Evolutionary conservation across 495 filamentous ascomycete genomes (phyloP).

Genomic region (Podospora appendiculata): DNA sequence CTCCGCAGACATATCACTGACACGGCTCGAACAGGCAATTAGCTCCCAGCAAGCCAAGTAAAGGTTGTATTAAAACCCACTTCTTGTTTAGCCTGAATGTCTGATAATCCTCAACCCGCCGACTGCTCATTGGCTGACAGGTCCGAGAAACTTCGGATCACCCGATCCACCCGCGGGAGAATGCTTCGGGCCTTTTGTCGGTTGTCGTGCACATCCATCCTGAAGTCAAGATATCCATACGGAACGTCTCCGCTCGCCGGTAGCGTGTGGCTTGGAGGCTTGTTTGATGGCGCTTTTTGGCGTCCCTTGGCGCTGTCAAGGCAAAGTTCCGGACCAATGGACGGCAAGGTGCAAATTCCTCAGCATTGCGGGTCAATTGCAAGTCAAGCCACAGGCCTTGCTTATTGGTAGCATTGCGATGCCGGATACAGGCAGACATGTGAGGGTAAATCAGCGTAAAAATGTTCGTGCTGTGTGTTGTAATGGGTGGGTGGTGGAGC

Average conservation of each 20-base stretch:
- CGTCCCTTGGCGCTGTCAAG: slow-evolving; percentile 6
- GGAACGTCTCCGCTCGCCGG: no score
- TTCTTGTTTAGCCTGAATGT: slow-evolving; percentile 12
- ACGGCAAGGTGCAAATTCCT: neutral
- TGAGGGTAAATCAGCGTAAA: neutral
- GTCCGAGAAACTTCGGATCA: neutral
- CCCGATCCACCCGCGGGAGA: slow-evolving; percentile 3
- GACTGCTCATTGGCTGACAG: slow-evolving; percentile 3
- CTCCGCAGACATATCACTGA: no score
- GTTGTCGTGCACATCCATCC: slow-evolving; percentile 5
- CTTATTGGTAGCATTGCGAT: neutral
- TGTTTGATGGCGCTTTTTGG: slow-evolving; percentile 3
- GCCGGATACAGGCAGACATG: neutral
- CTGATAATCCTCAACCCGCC: slow-evolving; percentile 15
- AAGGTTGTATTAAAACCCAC: no score
- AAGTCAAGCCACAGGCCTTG: slow-evolving; percentile 5
- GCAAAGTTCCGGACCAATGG: neutral
- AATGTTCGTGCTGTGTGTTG: neutral
- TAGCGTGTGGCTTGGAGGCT: slow-evolving; percentile 11
- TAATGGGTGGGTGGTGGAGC: no score
- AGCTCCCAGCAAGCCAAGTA: no score
- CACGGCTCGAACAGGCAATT: no score
- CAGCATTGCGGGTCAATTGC: neutral
- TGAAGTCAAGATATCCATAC: no score
- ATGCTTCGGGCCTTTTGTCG: slow-evolving; percentile 19